phyloP scores from a whole-genome alignment of 1,139 yeast species.

The Nakaseomyces uthaithaninus region DNA sequence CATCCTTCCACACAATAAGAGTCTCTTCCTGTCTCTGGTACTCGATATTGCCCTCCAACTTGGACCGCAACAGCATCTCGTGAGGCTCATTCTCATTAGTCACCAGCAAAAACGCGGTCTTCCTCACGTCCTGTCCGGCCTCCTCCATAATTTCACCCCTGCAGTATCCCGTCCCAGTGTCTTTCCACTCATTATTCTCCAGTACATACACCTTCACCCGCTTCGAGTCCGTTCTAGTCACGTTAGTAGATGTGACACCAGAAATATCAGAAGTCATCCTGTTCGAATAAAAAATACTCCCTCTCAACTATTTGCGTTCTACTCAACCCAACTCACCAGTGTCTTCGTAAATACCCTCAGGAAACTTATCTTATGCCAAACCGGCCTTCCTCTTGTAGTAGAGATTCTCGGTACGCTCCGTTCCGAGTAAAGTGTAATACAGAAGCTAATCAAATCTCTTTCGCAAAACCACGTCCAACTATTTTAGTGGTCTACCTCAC shows the following conservation, averaged over 20 bases:
- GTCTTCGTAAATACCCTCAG: too few relatives aligned
- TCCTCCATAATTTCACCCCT: constrained; percentile 39
- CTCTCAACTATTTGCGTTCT: too few relatives aligned
- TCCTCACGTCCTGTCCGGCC: constrained; percentile 14
- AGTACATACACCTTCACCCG: constrained; percentile 84
- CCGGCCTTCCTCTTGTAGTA: too few relatives aligned
- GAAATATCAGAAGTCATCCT: background rate
- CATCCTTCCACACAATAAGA: constrained; percentile 87
- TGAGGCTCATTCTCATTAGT: constrained; percentile 58
- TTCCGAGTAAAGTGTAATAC: too few relatives aligned
- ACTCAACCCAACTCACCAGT: too few relatives aligned
- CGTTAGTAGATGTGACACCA: background rate
- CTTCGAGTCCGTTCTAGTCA: constrained; percentile 40
- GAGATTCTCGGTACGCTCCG: too few relatives aligned
- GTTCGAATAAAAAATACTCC: too few relatives aligned
- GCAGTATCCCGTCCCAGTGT: constrained; percentile 89
- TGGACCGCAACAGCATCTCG: constrained; percentile 55
- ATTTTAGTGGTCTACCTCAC: too few relatives aligned
- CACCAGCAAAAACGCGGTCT: constrained; percentile 55
- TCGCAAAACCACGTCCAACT: too few relatives aligned
- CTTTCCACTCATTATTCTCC: constrained; percentile 80
- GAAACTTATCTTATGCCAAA: too few relatives aligned
- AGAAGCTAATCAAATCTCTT: too few relatives aligned
- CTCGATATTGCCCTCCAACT: constrained; percentile 65
- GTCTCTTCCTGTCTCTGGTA: constrained; percentile 94